Base-by-base conservation (phyloP, 306 rosid species). In the Quercus glauca region DNA sequence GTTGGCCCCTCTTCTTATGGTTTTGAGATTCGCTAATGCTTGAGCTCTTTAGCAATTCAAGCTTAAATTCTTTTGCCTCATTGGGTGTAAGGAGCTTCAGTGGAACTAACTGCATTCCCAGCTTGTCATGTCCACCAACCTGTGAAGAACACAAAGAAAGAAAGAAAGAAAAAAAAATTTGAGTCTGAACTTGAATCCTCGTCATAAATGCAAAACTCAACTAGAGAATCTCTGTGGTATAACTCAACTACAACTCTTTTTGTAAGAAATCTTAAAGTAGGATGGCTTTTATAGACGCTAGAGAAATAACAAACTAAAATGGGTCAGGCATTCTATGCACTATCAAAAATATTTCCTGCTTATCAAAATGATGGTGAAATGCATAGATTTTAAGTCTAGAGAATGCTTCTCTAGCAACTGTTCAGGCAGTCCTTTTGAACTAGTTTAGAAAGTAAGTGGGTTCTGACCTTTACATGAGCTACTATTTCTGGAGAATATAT, bases 41-140 rank as follows among this genome's bases (percentile, higher is more conserved):
- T 53, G 91, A 86, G 74, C 93, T 92, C 96, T 95, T 91, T 4
- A 90, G 87, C 80, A 95, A 79, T 83, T 95, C 92, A 58, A 95
- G 90, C 45, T 75, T 82, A n/a, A 91, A 83, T 76, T 90, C 92
- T 80, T 84, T 86, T 29, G 81, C 86, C 79, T 85, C 91, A 8
- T 81, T 83, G 5, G 96, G 96, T 18, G 84, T 85, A 31, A 95
- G 91, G 69, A 86, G 78, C 67, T 87, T 88, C 7, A 95, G 86
- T 8, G 99, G 99, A 84, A 95, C 80, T 63, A 92, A 56, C 78
- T 91, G 98, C 98, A 92, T 90, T 78, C 99, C 98, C 71, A 95
- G 84, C 68, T 76, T 85, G 84, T 95, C 99, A 79, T 92, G 94
- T 59, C 78, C 88, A 31, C 98, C 99, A 80, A 95, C 91, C 98